Evolutionary conservation across 1,139 yeast species (phyloP), one percentile per base, ranked within the genome.

Genomic region (Kurtzmaniella quercitrusa): DNA sequence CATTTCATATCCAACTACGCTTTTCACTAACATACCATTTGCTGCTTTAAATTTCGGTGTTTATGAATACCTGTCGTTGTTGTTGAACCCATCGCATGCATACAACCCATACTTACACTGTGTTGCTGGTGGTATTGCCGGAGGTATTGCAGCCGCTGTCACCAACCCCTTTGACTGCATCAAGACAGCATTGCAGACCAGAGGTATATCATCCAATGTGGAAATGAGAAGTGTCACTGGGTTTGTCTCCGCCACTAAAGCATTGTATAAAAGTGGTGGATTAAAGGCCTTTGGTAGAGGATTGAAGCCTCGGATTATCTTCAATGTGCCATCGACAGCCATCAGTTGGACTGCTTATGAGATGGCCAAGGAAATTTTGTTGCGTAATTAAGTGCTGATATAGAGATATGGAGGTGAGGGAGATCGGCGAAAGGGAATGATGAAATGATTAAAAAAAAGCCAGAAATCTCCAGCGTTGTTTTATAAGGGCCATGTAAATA

Each of bases 321-420:
- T 94, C 50, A 89, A 91, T 61, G 91, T 93, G 61, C 99, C 99
- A 17, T 85, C 95, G 39, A 91, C 98, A 11, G 98, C 98, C 28
- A 91, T 93, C 47, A 84, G 96, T 50, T 93, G 98, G 98, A 93
- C 98, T 2, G 91, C 96, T 18, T 93, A 94, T 63, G 98, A 93
- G 62, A 88, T 91, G 94, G 98, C 97, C 36, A 93, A 93, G 65
- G 86, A 82, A 53, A 73, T 84, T 41, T 64, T 77, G 53, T 59
- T 65, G 16, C 37, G 37, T 34, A 34, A 34, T 16, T 34, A 34
- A 19, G 14, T n/a, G n/a, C n/a, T 11, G 36, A 60, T 50, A 49
- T 50, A 54, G 33, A 52, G 40, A 32, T 14, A 34, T 23, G 38
- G 20, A 39, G 28, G 28, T 26, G 4, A 34, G 33, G 38, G 20